Evolutionary conservation across 352 stramenopile genomes (phyloP).

Genomic region (Halophytophthora batemanensis): DNA sequence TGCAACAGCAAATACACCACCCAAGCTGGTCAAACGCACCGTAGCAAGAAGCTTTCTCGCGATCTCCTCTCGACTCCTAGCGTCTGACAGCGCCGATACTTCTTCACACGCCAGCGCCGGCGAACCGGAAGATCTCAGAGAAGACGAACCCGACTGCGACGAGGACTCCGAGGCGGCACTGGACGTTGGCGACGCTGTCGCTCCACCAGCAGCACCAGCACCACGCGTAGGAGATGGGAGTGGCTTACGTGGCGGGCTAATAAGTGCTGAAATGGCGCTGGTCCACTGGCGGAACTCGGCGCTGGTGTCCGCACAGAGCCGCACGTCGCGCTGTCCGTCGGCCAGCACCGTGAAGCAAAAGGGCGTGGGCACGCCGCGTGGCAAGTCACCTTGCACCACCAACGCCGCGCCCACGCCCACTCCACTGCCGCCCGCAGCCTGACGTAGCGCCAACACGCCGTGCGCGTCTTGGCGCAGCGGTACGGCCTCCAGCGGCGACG

Average conservation of each 20-base stretch:
- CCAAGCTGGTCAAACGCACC: background rate
- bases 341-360: constrained; percentile 74
- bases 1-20: background rate
- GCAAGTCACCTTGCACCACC: constrained; percentile 70
- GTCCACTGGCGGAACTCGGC: constrained; percentile 78
- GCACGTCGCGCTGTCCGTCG: constrained; percentile 34
- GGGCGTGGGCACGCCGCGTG: constrained; percentile 61
- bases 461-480: constrained; percentile 56
- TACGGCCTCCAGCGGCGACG: constrained; percentile 47
- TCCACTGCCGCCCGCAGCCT: constrained; percentile 2
- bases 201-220: background rate
- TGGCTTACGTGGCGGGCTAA: constrained; percentile 34
- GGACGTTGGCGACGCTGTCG: constrained; percentile 10
- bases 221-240: background rate
- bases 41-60: background rate
- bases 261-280: constrained; percentile 59
- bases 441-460: constrained; percentile 42
- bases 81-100: no score
- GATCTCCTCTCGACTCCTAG: no score
- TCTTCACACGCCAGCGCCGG: background rate
- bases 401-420: constrained; percentile 35
- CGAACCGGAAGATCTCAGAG: background rate
- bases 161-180: constrained; percentile 3
- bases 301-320: constrained; percentile 67
- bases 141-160: constrained; percentile 5